Percentiles rank a stretch among this genome's conserved stretches.
Conservation (phyloP, 2,329 filamentous ascomycete genomes). For the Neonectria faginata region DNA sequence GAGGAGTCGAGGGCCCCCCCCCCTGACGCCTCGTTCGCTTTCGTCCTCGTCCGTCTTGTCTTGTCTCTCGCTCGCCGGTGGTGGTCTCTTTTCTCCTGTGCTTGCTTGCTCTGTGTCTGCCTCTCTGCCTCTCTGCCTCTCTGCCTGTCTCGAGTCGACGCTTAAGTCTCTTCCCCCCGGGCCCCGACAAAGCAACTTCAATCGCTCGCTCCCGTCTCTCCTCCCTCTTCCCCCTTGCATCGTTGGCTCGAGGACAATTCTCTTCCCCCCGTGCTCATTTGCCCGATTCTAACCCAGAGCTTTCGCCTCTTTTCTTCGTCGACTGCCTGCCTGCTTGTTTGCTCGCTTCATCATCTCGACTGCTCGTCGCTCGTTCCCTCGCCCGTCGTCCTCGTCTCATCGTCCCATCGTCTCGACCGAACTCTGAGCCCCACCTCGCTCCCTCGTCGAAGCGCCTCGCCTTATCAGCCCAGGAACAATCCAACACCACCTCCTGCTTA, state of each 20-base stretch:
- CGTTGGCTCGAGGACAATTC: conserved; percentile 32
- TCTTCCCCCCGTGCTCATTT: conserved; percentile 9
- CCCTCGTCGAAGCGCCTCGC: conserved; percentile 36
- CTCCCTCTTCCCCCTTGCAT: conserved; percentile 41
- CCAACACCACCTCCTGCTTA: conserved; percentile 18
- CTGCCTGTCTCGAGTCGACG: conserved; percentile 20
- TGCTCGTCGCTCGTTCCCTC: conserved; percentile 41
- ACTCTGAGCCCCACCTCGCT: conserved; percentile 39
- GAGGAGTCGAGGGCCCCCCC: conserved; percentile 43
- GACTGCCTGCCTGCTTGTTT: neutral
- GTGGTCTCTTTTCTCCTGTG: conserved; percentile 31
- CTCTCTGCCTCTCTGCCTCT: conserved; percentile 9
- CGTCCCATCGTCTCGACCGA: conserved; percentile 32
- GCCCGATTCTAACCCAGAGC: neutral
- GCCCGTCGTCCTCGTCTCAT: conserved; percentile 26
- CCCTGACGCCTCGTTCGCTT: conserved; percentile 45
- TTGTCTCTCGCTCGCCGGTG: conserved; percentile 12
- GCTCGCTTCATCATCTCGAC: conserved; percentile 28
- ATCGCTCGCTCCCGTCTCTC: conserved; percentile 19
- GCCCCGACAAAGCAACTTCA: conserved; percentile 9
- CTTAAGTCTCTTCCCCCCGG: conserved; percentile 23
- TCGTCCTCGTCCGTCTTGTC: conserved; percentile 28
- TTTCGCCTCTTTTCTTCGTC: conserved; percentile 11
- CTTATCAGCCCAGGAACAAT: conserved; percentile 39
- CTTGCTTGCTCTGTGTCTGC: neutral